These are phyloP conservation scores for Gilbertella persicaria DNA, from an alignment of 371 early-diverging fungal genomes.

Conservation along the genomic window DNA sequence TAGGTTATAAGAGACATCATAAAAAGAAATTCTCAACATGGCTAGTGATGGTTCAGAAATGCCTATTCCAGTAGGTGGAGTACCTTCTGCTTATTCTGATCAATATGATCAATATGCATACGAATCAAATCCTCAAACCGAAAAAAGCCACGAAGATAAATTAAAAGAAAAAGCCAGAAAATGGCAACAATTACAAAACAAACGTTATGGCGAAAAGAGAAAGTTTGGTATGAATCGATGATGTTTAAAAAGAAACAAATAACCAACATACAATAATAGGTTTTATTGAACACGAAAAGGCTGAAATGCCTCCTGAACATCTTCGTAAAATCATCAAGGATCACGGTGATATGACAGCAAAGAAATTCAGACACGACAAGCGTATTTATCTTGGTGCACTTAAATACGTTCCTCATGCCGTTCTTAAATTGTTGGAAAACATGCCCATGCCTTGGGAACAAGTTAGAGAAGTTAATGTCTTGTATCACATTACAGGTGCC, in stretches of 20 bases:
- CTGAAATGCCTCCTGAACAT: slow-evolving; percentile 98
- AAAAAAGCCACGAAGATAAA: slow-evolving; percentile 55
- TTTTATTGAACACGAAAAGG: slow-evolving; percentile 78
- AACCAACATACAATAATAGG: slow-evolving; percentile 27
- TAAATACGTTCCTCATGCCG: slow-evolving; percentile 98
- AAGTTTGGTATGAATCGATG: slow-evolving; percentile 77
- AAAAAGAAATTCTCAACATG: slow-evolving; percentile 4
- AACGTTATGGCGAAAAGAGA: slow-evolving; percentile 91
- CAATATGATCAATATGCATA: slow-evolving; percentile 44
- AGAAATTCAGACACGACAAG: slow-evolving; percentile 95
- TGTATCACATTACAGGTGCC: slow-evolving; percentile 98
- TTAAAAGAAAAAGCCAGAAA: slow-evolving; percentile 79
- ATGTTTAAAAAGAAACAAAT: neutral
- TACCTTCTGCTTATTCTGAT: slow-evolving; percentile 35
- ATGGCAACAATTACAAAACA: slow-evolving; percentile 91
- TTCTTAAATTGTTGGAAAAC: slow-evolving; percentile 95
- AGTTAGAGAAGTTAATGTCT: slow-evolving; percentile 91
- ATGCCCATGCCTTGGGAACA: slow-evolving; percentile 99
- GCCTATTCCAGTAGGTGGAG: slow-evolving; percentile 34
- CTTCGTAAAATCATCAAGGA: slow-evolving; percentile 95
- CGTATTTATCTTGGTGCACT: slow-evolving; percentile 97
- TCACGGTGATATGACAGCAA: slow-evolving; percentile 98
- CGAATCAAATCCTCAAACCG: slow-evolving; percentile 35
- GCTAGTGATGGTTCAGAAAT: slow-evolving; percentile 23
- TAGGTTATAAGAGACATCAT: too few relatives aligned